Conservation (phyloP, 2,329 filamentous ascomycete species). For the Pyrenochaeta sp. region DNA sequence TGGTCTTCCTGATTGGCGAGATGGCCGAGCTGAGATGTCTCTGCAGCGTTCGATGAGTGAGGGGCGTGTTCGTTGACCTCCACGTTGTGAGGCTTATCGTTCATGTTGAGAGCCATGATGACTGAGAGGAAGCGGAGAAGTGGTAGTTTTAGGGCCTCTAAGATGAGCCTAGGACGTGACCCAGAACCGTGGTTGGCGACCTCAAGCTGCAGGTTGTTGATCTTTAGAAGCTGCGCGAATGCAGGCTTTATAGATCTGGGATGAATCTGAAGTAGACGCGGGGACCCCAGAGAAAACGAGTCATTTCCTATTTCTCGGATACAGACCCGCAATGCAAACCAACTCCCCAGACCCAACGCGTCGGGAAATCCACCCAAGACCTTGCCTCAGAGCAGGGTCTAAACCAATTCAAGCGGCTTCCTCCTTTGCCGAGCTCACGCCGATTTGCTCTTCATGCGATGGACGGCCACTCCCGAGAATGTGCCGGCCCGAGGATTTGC, state of each 20-base stretch:
- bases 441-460: neutral
- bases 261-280: neutral
- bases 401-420: neutral
- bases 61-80: constrained; percentile 24
- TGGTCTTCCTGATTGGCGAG: constrained; percentile 33
- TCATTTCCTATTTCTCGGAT: neutral
- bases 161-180: neutral
- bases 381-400: neutral
- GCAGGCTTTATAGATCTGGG: neutral
- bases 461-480: neutral
- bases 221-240: neutral
- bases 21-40: constrained; percentile 22
- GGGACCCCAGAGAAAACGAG: neutral
- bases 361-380: neutral
- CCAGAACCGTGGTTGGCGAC: neutral
- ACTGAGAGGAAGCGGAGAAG: neutral
- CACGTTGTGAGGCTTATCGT: constrained; percentile 14
- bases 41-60: neutral
- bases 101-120: constrained; percentile 6
- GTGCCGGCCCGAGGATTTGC: neutral
- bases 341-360: neutral
- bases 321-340: neutral
- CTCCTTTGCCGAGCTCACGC: neutral
- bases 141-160: neutral
- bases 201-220: neutral